These are phyloP conservation scores for Helotiales sp. DNA, from an alignment of 2,329 filamentous ascomycete species.

Conservation along the genomic window DNA sequence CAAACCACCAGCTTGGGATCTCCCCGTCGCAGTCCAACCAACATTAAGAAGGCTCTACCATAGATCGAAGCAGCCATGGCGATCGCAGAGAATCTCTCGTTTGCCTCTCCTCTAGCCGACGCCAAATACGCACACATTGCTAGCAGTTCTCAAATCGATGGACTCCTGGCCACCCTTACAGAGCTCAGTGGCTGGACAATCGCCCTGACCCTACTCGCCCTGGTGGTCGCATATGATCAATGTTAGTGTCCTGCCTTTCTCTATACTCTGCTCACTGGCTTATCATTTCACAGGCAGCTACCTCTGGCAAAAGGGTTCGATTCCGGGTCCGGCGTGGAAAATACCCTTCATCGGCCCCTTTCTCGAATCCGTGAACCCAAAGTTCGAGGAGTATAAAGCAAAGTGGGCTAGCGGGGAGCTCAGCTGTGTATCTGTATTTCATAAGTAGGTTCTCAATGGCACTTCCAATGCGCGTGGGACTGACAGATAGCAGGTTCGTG, in stretches of 20 bases:
- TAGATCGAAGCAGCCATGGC: not conserved
- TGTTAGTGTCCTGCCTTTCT: slow-evolving; percentile 57
- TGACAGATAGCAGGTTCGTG: slow-evolving; percentile 72
- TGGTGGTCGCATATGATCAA: slow-evolving; percentile 86
- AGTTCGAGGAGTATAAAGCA: slow-evolving; percentile 86
- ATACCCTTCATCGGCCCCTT: slow-evolving; percentile 94
- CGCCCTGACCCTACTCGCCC: slow-evolving; percentile 69
- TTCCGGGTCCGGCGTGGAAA: slow-evolving; percentile 77
- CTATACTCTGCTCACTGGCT: slow-evolving; percentile 2
- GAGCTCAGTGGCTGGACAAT: slow-evolving; percentile 64
- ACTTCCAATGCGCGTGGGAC: not conserved
- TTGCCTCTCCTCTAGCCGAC: slow-evolving; percentile 42
- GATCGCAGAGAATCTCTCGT: slow-evolving; percentile 38
- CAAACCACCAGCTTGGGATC: too few relatives aligned
- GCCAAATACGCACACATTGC: slow-evolving; percentile 38
- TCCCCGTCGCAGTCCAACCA: not conserved
- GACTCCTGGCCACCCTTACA: slow-evolving; percentile 21
- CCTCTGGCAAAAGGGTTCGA: slow-evolving; percentile 74
- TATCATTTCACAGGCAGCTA: slow-evolving; percentile 66
- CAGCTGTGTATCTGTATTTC: slow-evolving; percentile 98
- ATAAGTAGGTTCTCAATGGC: slow-evolving; percentile 73
- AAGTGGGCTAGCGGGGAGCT: slow-evolving; percentile 93
- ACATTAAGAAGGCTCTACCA: not conserved
- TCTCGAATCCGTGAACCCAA: slow-evolving; percentile 86
- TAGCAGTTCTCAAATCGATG: slow-evolving; percentile 36